These are phyloP conservation scores for Termitomyces sp. DNA, from an alignment of 768 basidiomycete species.

Conservation along the genomic window DNA sequence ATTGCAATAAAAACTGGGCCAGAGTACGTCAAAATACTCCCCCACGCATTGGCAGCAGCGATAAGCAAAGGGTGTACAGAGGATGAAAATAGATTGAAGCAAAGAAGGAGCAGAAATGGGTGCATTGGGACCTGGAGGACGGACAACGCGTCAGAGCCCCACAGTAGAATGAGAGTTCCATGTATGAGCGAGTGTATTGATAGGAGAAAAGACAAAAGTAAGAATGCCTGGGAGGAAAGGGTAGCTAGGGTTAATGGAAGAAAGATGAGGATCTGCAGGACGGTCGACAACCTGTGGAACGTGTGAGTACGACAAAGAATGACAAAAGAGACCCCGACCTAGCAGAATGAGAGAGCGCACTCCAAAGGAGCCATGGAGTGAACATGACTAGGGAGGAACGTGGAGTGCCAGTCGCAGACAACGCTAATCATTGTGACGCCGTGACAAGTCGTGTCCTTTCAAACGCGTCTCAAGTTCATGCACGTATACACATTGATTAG, in stretches of 20 bases:
- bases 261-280: slow-evolving; percentile 78
- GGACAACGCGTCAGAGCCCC: slow-evolving; percentile 69
- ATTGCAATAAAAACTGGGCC: slow-evolving; percentile 79
- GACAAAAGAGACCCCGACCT: slow-evolving; percentile 34
- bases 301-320: neutral
- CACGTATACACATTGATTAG: neutral
- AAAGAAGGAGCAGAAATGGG: slow-evolving; percentile 81
- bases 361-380: slow-evolving; percentile 68
- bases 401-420: neutral
- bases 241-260: slow-evolving; percentile 84
- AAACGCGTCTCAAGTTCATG: neutral
- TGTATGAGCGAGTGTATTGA: slow-evolving; percentile 78
- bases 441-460: slow-evolving; percentile 8
- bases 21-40: slow-evolving; percentile 61
- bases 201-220: slow-evolving; percentile 76
- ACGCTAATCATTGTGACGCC: neutral
- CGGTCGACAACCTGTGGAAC: slow-evolving; percentile 63
- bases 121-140: slow-evolving; percentile 86
- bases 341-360: slow-evolving; percentile 61
- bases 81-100: slow-evolving; percentile 81
- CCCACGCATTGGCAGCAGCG: slow-evolving; percentile 69
- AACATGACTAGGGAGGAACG: slow-evolving; percentile 30
- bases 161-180: slow-evolving; percentile 72
- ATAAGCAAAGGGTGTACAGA: slow-evolving; percentile 57
- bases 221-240: slow-evolving; percentile 75